A percentile compares a stretch with the other conserved stretches of the same genome.
phyloP scores from a whole-genome alignment of 2,329 filamentous ascomycete genomes.

The Colletotrichum destructivum region DNA sequence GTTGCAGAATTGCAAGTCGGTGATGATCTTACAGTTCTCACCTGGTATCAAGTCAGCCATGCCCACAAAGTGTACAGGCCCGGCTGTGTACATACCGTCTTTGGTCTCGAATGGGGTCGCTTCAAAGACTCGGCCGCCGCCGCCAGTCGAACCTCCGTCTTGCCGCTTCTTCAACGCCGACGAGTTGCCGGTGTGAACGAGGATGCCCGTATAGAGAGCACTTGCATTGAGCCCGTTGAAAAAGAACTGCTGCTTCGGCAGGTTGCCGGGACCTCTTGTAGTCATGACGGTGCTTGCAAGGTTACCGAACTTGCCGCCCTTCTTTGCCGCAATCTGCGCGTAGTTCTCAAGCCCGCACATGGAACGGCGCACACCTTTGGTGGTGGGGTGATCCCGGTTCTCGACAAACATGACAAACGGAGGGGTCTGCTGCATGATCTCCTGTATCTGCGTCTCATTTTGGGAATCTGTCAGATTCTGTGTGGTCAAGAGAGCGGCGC shows the following conservation, averaged over 20 bases:
- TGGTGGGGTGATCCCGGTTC: conserved; percentile 69
- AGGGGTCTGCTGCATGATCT: conserved; percentile 64
- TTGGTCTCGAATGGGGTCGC: conserved; percentile 84
- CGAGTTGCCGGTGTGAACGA: conserved; percentile 73
- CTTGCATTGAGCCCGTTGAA: conserved; percentile 81
- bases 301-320: conserved; percentile 63
- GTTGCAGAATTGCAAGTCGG: conserved; percentile 89
- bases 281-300: conserved; percentile 77
- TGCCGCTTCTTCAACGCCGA: conserved; percentile 60
- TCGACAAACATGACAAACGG: conserved; percentile 86
- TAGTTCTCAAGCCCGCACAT: conserved; percentile 83
- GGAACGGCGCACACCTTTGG: conserved; percentile 82
- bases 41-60: conserved; percentile 59
- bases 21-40: conserved; percentile 87
- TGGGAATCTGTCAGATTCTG: conserved; percentile 75
- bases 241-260: conserved; percentile 91
- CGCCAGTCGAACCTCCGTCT: conserved; percentile 61
- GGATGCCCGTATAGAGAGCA: conserved; percentile 79
- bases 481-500: conserved; percentile 84
- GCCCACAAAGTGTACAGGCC: background rate
- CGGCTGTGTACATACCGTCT: conserved; percentile 68
- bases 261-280: conserved; percentile 73
- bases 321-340: conserved; percentile 74
- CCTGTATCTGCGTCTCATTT: conserved; percentile 68
- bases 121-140: conserved; percentile 83